Evolutionary conservation across 441 rosid species (phyloP).

Genomic region (Populus tomentosa): DNA sequence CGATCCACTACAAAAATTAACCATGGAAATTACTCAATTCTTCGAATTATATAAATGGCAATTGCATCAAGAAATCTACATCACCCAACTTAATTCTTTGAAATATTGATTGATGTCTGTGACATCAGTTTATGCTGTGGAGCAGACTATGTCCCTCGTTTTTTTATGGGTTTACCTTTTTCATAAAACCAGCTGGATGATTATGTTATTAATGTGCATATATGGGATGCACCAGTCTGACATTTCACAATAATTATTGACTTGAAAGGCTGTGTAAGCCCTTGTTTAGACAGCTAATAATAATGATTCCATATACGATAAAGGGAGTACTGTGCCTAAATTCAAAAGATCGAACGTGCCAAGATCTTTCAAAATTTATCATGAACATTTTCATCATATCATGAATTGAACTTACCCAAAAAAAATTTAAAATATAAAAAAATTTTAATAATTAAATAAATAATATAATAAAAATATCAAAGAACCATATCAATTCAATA

Average conservation of each 20-base stretch:
- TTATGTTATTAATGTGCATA: background rate
- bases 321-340: no score
- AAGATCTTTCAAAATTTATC: no score
- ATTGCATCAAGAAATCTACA: no score
- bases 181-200: background rate
- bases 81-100: no score
- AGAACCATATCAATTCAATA: no score
- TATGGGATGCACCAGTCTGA: background rate
- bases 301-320: background rate
- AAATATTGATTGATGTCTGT: background rate
- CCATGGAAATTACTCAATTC: background rate
- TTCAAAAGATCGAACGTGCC: no score
- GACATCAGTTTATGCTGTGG: background rate
- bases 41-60: background rate
- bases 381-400: no score
- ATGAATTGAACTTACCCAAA: no score
- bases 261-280: slow-evolving; percentile 8
- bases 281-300: slow-evolving; percentile 12
- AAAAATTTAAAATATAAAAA: no score
- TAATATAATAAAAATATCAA: no score
- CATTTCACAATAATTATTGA: slow-evolving; percentile 14
- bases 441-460: no score
- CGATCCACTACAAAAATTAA: no score
- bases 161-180: background rate
- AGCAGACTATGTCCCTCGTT: background rate